A percentile compares a stretch with the other conserved stretches of the same genome.
Conservation (phyloP, 148 eudicot genomes). For the Suaeda aralocaspica region DNA sequence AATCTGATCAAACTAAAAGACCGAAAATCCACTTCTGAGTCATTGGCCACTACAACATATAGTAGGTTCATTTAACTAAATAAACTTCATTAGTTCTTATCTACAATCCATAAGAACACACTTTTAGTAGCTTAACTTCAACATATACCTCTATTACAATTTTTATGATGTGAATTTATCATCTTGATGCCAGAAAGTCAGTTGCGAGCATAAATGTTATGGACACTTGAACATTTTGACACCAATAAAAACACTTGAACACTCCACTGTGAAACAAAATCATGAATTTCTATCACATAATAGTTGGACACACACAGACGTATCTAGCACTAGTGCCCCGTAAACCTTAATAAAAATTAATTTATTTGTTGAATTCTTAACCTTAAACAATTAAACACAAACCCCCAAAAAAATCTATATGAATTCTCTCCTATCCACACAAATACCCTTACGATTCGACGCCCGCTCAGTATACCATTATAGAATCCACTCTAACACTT, state of each 20-base stretch:
- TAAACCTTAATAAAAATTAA: not conserved
- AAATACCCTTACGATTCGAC: not conserved
- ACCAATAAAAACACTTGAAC: too few species aligned
- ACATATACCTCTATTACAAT: not conserved
- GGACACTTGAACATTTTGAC: too few species aligned
- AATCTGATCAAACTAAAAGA: too few species aligned
- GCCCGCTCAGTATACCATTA: too few species aligned
- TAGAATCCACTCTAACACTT: not conserved
- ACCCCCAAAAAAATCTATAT: not conserved
- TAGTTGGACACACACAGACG: too few species aligned
- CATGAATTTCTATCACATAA: too few species aligned
- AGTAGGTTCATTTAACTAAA: not conserved
- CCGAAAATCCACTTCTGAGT: not conserved
- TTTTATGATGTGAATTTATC: not conserved
- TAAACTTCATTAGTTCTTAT: not conserved
- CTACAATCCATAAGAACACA: not conserved
- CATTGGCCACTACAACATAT: not conserved
- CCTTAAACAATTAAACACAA: not conserved
- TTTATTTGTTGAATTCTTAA: not conserved
- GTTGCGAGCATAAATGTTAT: not conserved
- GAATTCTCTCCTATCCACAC: not conserved
- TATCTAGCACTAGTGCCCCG: too few species aligned
- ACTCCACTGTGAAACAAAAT: too few species aligned
- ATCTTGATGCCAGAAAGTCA: not conserved
- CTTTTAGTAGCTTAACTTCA: not conserved